Evolutionary conservation across 768 basidiomycete genomes (phyloP), one percentile per base, ranked within the genome.

Genomic region (Macrolepiota fuliginosa): DNA sequence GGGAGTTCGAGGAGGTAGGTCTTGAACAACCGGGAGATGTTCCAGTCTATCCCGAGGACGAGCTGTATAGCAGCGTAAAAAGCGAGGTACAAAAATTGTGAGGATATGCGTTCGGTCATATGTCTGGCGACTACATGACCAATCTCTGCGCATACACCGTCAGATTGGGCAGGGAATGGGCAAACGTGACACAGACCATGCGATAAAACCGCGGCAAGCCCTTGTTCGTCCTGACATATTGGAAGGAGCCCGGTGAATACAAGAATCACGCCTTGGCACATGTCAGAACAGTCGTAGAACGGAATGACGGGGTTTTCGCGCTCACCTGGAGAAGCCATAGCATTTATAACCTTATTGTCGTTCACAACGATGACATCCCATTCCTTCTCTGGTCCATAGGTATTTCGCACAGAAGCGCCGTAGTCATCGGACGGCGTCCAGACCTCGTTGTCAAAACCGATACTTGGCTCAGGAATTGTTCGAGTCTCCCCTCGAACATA

Each of bases 201-300:
- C 0, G 91, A 85, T 2, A 98, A 74, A 1, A 97, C 88, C 17
- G 88, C 88, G 0, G 95, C 92, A 0, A 98, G 76, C 0, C 92
- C 93, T 67, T 90, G 83, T 65, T 94, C 92, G 63, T 93, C 87
- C 63, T 76, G 77, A 50, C 87, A 88, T 5, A 95, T 75, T 0
- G 91, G 92, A 3, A 97, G 72, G 37, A 97, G 92, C 0, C 95
- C 95, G 0, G 93, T 94, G 69, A 92, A 96, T 10, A 98, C 91
- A 35, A 94, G 82, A 56, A 97, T 87, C 54, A 88, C 81, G 1
- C 89, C 90, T 86, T 67, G 27, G 2, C 63, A 40, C 27, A 35
- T 37, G 25, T 32, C 36, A 36, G 36, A 15, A 35, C 58, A 17
- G 1, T 22, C 47, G 17, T 3, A 7, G 25, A 35, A 35, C 22